Evolutionary conservation across 306 rosid species (phyloP).

Genomic region (Medicago arabica): DNA sequence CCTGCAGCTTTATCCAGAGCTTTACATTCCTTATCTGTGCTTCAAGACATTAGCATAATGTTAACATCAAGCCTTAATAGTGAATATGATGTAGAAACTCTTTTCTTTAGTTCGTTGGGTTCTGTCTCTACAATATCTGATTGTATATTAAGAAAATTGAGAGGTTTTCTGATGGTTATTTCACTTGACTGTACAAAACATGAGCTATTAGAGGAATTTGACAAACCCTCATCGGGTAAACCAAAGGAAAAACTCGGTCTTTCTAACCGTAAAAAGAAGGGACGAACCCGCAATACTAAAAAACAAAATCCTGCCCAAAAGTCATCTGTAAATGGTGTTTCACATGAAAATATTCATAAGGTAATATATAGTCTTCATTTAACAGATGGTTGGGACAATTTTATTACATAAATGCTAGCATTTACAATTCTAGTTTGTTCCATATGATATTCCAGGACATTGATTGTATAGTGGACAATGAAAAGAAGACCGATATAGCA

Average conservation of each 20-base stretch:
- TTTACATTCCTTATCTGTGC: conserved; percentile 68
- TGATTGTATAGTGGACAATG: conserved; percentile 49
- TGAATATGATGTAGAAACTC: conserved; percentile 64
- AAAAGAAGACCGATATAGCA: conserved; percentile 50
- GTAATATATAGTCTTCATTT: conserved; percentile 51
- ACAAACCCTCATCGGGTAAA: conserved; percentile 61
- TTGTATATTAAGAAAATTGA: conserved; percentile 75
- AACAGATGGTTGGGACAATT: conserved; percentile 37
- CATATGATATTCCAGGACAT: conserved; percentile 60
- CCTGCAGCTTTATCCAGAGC: conserved; percentile 60
- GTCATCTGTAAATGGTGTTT: conserved; percentile 46
- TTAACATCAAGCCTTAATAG: conserved; percentile 50
- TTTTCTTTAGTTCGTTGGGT: conserved; percentile 81
- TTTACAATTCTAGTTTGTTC: conserved; percentile 47
- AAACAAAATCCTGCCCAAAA: conserved; percentile 57
- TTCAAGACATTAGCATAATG: conserved; percentile 69
- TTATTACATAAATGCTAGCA: conserved; percentile 39
- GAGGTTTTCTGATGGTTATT: conserved; percentile 86
- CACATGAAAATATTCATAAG: conserved; percentile 51
- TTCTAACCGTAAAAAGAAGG: conserved; percentile 79
- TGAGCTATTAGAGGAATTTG: conserved; percentile 74
- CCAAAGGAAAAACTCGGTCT: conserved; percentile 66
- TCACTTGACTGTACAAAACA: conserved; percentile 90
- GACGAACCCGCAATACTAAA: conserved; percentile 61
- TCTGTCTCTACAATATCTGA: conserved; percentile 84